Evolutionary conservation across 345 rosid species (phyloP).

Genomic region (Citropsis articulata): DNA sequence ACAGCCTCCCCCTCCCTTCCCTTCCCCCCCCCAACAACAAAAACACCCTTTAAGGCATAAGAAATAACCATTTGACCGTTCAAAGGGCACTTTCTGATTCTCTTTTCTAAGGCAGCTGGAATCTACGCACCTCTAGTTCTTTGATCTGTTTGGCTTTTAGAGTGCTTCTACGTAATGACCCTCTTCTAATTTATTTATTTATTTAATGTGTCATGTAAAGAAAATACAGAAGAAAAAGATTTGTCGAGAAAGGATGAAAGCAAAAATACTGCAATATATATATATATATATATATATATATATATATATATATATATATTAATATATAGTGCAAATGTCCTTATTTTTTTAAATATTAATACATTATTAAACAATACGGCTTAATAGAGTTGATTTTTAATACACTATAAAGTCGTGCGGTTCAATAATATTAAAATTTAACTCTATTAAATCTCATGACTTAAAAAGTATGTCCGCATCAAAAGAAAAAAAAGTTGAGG

Average conservation of each 20-base stretch:
- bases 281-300: no score
- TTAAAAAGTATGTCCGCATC: accelerated
- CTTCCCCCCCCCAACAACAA: no score
- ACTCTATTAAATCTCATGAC: accelerated
- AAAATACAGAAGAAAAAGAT: background rate
- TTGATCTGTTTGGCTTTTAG: background rate
- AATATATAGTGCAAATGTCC: accelerated
- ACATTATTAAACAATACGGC: no score
- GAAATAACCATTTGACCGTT: conserved; percentile 9
- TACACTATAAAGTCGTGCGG: accelerated
- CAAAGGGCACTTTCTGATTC: conserved; percentile 5
- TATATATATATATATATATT: no score
- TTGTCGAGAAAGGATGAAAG: background rate
- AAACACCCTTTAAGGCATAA: background rate
- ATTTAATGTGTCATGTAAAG: background rate
- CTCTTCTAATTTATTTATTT: no score
- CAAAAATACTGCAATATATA: background rate
- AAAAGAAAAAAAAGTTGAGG: no score
- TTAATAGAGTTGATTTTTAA: no score
- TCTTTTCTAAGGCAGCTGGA: background rate
- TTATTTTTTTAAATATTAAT: no score
- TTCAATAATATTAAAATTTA: no score
- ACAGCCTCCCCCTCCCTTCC: no score
- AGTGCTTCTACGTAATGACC: background rate
- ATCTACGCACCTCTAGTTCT: background rate